Base-by-base conservation (phyloP, 228 moss, liverwort and hornwort species). In the Sphagnum magellanicum region DNA sequence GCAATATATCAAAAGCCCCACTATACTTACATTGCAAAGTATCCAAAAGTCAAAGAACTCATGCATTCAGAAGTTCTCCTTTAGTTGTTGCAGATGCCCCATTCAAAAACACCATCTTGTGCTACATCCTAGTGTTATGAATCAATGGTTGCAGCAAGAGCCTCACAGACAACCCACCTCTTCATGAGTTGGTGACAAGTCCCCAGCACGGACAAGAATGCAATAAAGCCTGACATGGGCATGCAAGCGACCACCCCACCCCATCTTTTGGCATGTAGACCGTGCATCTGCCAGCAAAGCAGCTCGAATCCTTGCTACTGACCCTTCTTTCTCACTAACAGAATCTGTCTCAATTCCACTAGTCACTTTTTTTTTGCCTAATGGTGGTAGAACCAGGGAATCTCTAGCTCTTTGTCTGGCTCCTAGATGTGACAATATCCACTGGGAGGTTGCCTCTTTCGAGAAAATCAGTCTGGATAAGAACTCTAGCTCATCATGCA, bases 191-290 rank as follows among this genome's bases (percentile, higher is more conserved):
- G 98, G 98, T 66, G 74, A 82, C 59, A 94, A 79, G 80, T 98
- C 98, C 61, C 90, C 91, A 17, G 84, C 81, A 76, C 94, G 92
- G 68, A 98, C 84, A 74, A 98, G 81, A 59, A 92, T 90, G 84
- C 98, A 98, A 72, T 92, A 98, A 8, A 98, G 79, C 81, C 98
- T 90, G 51, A 98, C 71, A 84, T 98, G 98, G 50, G 92, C 76
- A 70, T 98, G 92, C 49, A 98, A 85, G 72, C 83, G 85, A 75
- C 98, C 98, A 72, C 94, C 82, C 98, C 90, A 93, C 47, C 94
- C 94, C 68, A 81, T 79, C 70, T 81, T 79, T 73, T 90, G 87
- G 92, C 90, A 92, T 55, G 87, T 79, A 60, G 67, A 76, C 65
- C 79, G 85, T 53, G 90, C 94, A 81, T 94, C 98, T 75, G 87